Base-by-base conservation (phyloP, 1,284 basidiomycete genomes). In the Lentinula novae-zelandiae region DNA sequence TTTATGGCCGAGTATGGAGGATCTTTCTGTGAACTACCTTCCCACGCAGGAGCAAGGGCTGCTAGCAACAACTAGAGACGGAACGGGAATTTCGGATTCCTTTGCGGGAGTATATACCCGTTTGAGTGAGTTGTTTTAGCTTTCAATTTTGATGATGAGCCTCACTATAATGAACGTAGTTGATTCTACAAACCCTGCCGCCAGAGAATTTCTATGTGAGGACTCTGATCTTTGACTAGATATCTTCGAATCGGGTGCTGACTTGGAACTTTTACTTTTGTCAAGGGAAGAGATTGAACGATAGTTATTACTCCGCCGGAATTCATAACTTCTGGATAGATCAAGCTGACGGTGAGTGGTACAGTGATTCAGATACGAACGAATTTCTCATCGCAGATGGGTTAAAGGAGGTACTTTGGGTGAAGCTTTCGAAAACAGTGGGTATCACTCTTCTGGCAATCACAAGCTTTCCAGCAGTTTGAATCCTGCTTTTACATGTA, bases 271-370 rank as follows among this genome's bases (percentile, higher is more conserved):
- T 27, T 27, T 27, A 27, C 27, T 42, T 33, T 27, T 38, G 22
- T 2, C 31, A 12, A 77, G 76, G 76, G 76, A 73, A 68, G 63
- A 68, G 72, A 5, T 62, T 78, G 53, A 78, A 78, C 57, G 72
- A 77, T 36, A 76, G 75, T 60, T 78, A 78, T 48, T 77, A 75
- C 65, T 78, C 76, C 6, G 75, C 71, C 57, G 76, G 75, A 0
- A 76, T 78, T 34, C 73, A 74, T 60, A 77, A 76, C 64, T 77
- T 76, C 60, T 78, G 76, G 76, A 78, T 77, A 48, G 76, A 78
- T 60, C 75, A 76, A 67, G 76, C 73, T 10, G 76, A 77, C 58
- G 75, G 72, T 72, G 60, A 44, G 66, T 39, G 10, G n/a, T 17
- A 15, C 22, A 17, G 54, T 17, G 15, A n/a, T 15, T 52, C 4